Conservation (phyloP, 2,329 filamentous ascomycete species). For the Gyromitra esculenta region DNA sequence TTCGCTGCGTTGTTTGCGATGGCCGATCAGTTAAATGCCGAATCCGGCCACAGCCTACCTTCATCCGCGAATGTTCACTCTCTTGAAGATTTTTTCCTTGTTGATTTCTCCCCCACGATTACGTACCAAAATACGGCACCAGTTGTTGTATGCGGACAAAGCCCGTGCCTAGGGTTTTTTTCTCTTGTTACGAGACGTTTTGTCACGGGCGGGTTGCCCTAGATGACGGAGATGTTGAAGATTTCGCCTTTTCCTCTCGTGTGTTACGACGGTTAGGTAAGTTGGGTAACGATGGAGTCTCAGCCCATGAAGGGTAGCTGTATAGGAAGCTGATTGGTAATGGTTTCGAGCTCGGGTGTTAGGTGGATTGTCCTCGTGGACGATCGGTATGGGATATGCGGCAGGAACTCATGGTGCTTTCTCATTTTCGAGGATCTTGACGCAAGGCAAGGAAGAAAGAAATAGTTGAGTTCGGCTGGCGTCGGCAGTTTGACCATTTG, state of each 20-base stretch:
- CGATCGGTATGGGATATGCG: constrained; percentile 36
- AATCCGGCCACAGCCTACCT: constrained; percentile 31
- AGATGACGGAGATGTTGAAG: constrained; percentile 25
- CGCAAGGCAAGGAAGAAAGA: constrained; percentile 22
- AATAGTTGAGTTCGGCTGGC: constrained; percentile 33
- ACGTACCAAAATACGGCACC: constrained; percentile 33
- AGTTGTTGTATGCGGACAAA: constrained; percentile 15
- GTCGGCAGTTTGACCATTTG: constrained; percentile 31
- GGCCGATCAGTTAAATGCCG: constrained; percentile 14
- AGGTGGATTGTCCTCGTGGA: constrained; percentile 41
- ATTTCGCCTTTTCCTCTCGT: constrained; percentile 32
- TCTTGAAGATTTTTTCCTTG: constrained; percentile 43
- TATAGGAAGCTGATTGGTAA: constrained; percentile 29
- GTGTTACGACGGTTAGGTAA: constrained; percentile 2
- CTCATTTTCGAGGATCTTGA: constrained; percentile 11
- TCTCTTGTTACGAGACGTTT: constrained; percentile 6
- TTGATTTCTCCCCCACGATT: constrained; percentile 33
- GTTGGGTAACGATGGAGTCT: constrained; percentile 25
- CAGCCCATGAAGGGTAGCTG: constrained; percentile 22
- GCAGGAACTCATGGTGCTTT: constrained; percentile 27
- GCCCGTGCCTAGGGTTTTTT: constrained; percentile 34
- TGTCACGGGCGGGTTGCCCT: constrained; percentile 8
- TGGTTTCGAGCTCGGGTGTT: constrained; percentile 30
- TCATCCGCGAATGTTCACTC: constrained; percentile 14
- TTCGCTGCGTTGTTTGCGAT: constrained; percentile 24